A percentile compares a stretch with the other conserved stretches of the same genome.
Evolutionary conservation across 75 land plant genomes (phyloP).

Genomic region (Azolla pinnata): DNA sequence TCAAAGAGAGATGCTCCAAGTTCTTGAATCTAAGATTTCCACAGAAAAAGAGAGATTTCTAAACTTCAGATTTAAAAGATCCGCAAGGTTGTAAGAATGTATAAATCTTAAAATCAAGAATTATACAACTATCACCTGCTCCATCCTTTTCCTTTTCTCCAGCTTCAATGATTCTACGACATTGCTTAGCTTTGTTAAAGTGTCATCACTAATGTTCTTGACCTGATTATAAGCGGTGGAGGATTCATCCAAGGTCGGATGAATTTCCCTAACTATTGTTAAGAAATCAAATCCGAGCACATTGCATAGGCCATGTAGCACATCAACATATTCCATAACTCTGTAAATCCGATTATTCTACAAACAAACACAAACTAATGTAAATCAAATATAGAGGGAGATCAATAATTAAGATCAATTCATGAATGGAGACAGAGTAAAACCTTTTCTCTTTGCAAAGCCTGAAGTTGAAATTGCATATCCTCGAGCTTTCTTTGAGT

Average conservation of each 20-base stretch:
- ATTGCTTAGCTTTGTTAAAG: conserved; percentile 39
- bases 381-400: conserved; percentile 13
- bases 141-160: conserved; percentile 47
- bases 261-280: conserved; percentile 48
- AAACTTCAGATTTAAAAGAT: too few relatives aligned
- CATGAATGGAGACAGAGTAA: not conserved
- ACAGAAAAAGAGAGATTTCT: not conserved
- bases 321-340: conserved; percentile 39
- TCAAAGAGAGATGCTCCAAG: conserved; percentile 54
- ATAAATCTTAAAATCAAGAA: not conserved
- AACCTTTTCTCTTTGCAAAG: conserved; percentile 63
- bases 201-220: conserved; percentile 49
- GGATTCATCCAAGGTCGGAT: conserved; percentile 58
- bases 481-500: conserved; percentile 56
- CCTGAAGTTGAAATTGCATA: conserved; percentile 35
- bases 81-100: too few relatives aligned
- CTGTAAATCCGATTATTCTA: conserved; percentile 62
- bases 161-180: conserved; percentile 36
- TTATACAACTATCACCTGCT: conserved; percentile 33
- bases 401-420: not conserved
- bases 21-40: conserved; percentile 88
- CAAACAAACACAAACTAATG: conserved; percentile 5
- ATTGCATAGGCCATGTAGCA: conserved; percentile 42
- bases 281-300: conserved; percentile 61
- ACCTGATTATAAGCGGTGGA: conserved; percentile 16